Evolutionary conservation across 108 stramenopile species (phyloP).

Genomic region (Nannochloropsis salina): DNA sequence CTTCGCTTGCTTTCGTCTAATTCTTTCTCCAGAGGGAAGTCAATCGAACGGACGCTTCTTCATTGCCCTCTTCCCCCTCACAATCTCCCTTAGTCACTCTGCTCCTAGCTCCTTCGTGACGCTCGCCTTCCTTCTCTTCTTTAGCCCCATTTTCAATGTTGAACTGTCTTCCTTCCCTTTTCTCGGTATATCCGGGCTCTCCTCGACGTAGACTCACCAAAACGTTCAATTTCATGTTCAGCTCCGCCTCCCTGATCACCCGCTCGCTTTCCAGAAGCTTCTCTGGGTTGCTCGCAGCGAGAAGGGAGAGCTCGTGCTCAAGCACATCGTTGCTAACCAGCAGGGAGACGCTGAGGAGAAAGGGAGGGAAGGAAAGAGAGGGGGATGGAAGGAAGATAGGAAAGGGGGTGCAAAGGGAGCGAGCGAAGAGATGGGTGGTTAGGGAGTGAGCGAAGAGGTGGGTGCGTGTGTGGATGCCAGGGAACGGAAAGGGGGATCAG

Average conservation of each 20-base stretch:
- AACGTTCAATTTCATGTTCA: background rate
- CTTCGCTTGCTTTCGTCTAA: too few species aligned
- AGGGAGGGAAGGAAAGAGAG: background rate
- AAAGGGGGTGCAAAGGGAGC: background rate
- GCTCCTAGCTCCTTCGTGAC: background rate
- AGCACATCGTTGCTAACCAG: background rate
- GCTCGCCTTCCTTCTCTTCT: too few species aligned
- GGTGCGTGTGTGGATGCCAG: background rate
- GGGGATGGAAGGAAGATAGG: background rate
- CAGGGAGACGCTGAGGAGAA: background rate
- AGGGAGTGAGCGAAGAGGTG: background rate
- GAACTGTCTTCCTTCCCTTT: background rate
- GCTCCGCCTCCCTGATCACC: background rate
- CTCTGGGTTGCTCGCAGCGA: background rate
- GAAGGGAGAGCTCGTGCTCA: background rate
- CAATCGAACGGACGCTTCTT: too few species aligned
- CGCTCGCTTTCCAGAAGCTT: background rate
- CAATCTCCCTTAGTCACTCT: background rate
- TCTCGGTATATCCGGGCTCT: too few species aligned
- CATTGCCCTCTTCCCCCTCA: background rate
- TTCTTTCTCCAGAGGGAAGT: too few species aligned
- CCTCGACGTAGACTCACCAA: background rate
- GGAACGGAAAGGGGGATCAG: too few species aligned
- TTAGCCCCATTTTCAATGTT: too few species aligned
- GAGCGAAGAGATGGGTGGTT: background rate